A percentile compares a stretch with the other conserved stretches of the same genome.
phyloP scores from a whole-genome alignment of 345 rosid species.

The Eucalyptus microcorys region DNA sequence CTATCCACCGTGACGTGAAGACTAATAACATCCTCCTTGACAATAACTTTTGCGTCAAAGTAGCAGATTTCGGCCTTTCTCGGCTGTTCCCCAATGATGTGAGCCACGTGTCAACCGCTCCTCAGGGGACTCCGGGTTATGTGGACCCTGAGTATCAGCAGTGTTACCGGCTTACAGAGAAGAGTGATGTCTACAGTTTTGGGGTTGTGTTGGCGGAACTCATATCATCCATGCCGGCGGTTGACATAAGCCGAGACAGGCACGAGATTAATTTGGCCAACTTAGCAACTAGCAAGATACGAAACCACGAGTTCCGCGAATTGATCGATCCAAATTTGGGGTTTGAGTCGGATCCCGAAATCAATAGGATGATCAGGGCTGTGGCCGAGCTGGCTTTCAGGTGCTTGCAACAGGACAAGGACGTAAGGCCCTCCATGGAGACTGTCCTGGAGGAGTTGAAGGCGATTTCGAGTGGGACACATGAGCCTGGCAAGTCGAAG shows the following conservation, averaged over 20 bases:
- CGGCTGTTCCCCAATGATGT: conserved; percentile 34
- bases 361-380: conserved; percentile 24
- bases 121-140: conserved; percentile 67
- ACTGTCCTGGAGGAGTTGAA: conserved; percentile 28
- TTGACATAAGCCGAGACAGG: conserved; percentile 38
- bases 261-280: conserved; percentile 47
- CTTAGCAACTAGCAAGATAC: conserved; percentile 45
- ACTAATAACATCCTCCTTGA: conserved; percentile 63
- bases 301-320: conserved; percentile 21
- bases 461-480: conserved; percentile 1
- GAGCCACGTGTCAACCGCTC: conserved; percentile 58
- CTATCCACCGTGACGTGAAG: conserved; percentile 59
- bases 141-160: conserved; percentile 61
- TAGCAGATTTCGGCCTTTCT: conserved; percentile 62
- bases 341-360: conserved; percentile 16
- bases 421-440: conserved; percentile 51
- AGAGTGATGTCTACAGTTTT: conserved; percentile 68
- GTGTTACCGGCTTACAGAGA: conserved; percentile 47
- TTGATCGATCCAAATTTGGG: conserved; percentile 43
- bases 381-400: conserved; percentile 49
- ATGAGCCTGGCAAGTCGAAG: background rate
- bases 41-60: conserved; percentile 39
- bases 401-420: conserved; percentile 50
- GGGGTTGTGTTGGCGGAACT: conserved; percentile 63
- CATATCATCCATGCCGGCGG: conserved; percentile 53